Conservation (phyloP, 352 stramenopile genomes). For the Pythium rhizo-oryzae region DNA sequence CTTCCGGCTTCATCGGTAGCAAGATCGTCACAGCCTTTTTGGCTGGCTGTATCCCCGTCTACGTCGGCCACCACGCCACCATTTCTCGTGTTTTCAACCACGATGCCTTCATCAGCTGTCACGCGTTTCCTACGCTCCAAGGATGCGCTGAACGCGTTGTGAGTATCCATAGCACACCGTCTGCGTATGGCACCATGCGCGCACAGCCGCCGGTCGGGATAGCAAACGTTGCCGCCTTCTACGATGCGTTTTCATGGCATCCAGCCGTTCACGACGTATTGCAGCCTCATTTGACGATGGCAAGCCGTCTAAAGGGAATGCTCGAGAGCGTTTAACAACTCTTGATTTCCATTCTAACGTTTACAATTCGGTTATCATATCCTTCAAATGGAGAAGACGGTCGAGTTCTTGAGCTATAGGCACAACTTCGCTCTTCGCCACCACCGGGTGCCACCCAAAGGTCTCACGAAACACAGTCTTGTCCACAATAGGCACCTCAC, state of each 20-base stretch:
- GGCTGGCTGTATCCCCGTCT: constrained; percentile 56
- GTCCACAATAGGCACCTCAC: constrained; percentile 38
- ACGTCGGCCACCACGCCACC: constrained; percentile 42
- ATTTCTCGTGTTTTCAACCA: constrained; percentile 44
- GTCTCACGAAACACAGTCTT: constrained; percentile 30
- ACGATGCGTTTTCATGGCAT: constrained; percentile 45
- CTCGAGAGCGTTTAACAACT: too few species aligned
- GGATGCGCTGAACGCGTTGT: constrained; percentile 38
- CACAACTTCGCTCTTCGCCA: constrained; percentile 10
- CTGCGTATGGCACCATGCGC: constrained; percentile 37
- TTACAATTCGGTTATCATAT: neutral
- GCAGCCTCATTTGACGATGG: neutral
- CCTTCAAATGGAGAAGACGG: neutral
- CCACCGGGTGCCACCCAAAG: constrained; percentile 52
- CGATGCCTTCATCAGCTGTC: constrained; percentile 53
- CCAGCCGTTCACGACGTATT: constrained; percentile 9
- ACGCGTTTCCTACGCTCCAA: constrained; percentile 30
- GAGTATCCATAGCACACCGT: constrained; percentile 15
- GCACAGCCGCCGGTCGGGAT: constrained; percentile 26
- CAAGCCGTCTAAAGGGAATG: neutral
- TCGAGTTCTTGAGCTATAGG: neutral
- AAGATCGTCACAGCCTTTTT: constrained; percentile 60
- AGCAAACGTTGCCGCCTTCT: constrained; percentile 32
- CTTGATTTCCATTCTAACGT: too few species aligned
- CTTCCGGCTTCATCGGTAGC: constrained; percentile 51